Evolutionary conservation across 495 filamentous ascomycete genomes (phyloP), one percentile per base, ranked within the genome.

Genomic region (Penicillium pancosmium): DNA sequence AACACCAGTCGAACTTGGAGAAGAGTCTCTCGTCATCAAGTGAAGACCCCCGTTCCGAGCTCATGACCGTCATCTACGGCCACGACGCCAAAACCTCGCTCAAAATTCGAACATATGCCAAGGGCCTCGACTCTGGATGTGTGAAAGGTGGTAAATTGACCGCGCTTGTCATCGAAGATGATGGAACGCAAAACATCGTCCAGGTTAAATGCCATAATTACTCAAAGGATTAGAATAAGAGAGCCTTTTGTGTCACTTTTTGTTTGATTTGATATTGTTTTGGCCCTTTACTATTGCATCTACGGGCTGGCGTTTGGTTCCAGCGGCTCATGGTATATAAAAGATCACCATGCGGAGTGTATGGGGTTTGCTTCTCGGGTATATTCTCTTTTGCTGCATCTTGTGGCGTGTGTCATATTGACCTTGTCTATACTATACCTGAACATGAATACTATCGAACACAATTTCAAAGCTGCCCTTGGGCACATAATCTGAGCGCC

Each of bases 81-180:
- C 94, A 98, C 68, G 90, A 98, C 69, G 83, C 91, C 40, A 85
- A 84, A 41, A 69, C 74, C 1, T 91, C 90, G 0, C 80, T 96
- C 16, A 84, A 88, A 41, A 71, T 90, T 7, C 71, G 82, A 46
- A 74, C 73, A 33, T 95, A 92, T 68, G 88, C 87, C 43, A 91
- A 91, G 67, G 94, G 94, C 2, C 77, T 98, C 19, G 94, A 98
- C 68, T 86, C 86, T 1, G 88, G 87, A 2, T 97, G 93, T 67
- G 84, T 90, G 10, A 83, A 85, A 54, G 92, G 91, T 8, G 86
- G 85, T 0, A 78, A 81, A 54, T 67, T 97, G 56, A 90, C 89
- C 3, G 93, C 90, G n/a, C 63, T 94, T 56, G 78, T 97, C 5
- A 82, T 96, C 40, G 84, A 86, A 8, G 67, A 70, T 35, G 69